Base-by-base conservation (phyloP, 306 rosid species). In the Medicago arabica region DNA sequence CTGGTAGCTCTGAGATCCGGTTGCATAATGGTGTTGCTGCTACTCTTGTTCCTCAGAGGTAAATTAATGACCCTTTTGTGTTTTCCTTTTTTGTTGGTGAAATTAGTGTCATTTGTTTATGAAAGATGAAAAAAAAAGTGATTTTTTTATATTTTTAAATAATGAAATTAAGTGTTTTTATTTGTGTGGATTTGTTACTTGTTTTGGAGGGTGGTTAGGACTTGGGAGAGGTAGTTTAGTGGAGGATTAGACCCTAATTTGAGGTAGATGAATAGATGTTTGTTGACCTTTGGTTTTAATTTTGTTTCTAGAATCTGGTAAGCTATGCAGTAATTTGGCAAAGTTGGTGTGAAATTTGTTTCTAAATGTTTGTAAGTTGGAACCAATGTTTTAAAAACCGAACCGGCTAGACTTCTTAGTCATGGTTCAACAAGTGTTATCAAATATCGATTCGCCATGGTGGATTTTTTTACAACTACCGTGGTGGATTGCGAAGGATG, bases 1-100 rank as follows among this genome's bases (percentile, higher is more conserved):
- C 98, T 10, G 90, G 84, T 80, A 79, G 71, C 83, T 84, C 90
- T 77, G 92, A 89, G 97, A 92, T 92, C 98, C 90, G 91, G 38
- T 88, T 92, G 21, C 90, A 87, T 12, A 90, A 89, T 28, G 97
- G 90, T 19, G 89, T 88, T 47, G 81, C 93, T 21, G 90, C 98
- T 0, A 79, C 74, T 59, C 84, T 80, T 68, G 84, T 74, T 69
- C 84, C 84, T 74, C 84, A 80, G 71, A 80, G 84, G 84, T 80
- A 23, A 23, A 23, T 23, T 2, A 73, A 15, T 4, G 9, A 36
- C 79, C 57, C 61, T 8, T 71, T 79, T 50, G 21, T 38, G 40
- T 46, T 53, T 64, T 14, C 9, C 61, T 23, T 15, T 63, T 72
- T 63, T 46, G 43, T 55, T 66, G 49, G 36, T 62, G 2, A n/a